phyloP scores from a whole-genome alignment of 129 eudicot species.

The Daucus carota region DH1_v3.0 NC_030389.2:6594501-6595000 shows the following conservation, averaged over 20 bases:
- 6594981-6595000: conserved; percentile 48
- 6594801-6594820: conserved; percentile 28
- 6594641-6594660: conserved; percentile 37
- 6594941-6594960: conserved; percentile 25
- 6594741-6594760: conserved; percentile 34
- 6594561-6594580: conserved; percentile 65
- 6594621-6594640: conserved; percentile 44
- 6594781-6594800: conserved; percentile 47
- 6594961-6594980: conserved; percentile 32
- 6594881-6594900: conserved; percentile 23
- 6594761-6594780: conserved; percentile 36
- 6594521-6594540: no score
- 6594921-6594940: neutral
- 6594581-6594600: conserved; percentile 59
- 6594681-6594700: neutral
- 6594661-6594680: no score
- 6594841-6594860: conserved; percentile 13
- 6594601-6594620: conserved; percentile 46
- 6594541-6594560: conserved; percentile 1
- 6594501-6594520: no score
- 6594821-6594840: conserved; percentile 24
- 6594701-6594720: neutral
- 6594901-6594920: conserved; percentile 5
- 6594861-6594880: neutral
- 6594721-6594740: no score